Evolutionary conservation across 2,329 filamentous ascomycete genomes (phyloP).

Genomic region (Albifimbria verrucaria): DNA sequence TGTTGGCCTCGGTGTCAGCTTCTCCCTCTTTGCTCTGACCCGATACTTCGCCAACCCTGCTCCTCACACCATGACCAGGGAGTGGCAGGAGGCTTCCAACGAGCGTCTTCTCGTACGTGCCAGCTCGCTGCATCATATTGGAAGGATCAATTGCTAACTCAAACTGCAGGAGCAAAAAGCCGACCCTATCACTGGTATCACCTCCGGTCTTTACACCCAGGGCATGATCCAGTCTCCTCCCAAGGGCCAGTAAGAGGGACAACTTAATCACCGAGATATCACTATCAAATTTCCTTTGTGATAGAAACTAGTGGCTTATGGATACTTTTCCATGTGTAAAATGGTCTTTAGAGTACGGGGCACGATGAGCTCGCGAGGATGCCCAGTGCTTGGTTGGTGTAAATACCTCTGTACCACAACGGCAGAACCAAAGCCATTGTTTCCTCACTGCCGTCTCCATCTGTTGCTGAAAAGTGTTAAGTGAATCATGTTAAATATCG

Average conservation of each 20-base stretch:
- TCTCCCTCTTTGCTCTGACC: conserved; percentile 68
- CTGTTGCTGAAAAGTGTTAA: too few relatives aligned
- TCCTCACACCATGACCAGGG: conserved; percentile 89
- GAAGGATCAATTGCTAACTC: conserved; percentile 10
- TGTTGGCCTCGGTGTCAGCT: conserved; percentile 63
- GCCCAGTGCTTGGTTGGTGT: conserved; percentile 29
- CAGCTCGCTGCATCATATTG: background rate
- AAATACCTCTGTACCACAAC: conserved; percentile 41
- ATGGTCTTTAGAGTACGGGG: conserved; percentile 24
- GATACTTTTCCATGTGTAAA: conserved; percentile 33
- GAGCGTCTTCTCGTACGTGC: conserved; percentile 79
- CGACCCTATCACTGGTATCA: conserved; percentile 83
- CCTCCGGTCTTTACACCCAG: conserved; percentile 73
- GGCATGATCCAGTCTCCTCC: conserved; percentile 73
- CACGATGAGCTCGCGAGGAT: conserved; percentile 26
- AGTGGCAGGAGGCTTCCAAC: conserved; percentile 94
- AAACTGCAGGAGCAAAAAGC: conserved; percentile 69
- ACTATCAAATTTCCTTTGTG: conserved; percentile 29
- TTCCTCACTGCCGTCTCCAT: conserved; percentile 20
- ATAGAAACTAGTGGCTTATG: conserved; percentile 29
- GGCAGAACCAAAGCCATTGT: conserved; percentile 31
- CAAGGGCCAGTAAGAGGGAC: conserved; percentile 40
- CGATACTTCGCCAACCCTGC: conserved; percentile 68
- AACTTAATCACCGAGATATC: conserved; percentile 13
- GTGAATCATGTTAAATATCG: too few relatives aligned